Percentiles rank a stretch among this genome's conserved stretches.
Evolutionary conservation across 257 asterid species (phyloP).

Genomic region (Nemophila menziesii): DNA sequence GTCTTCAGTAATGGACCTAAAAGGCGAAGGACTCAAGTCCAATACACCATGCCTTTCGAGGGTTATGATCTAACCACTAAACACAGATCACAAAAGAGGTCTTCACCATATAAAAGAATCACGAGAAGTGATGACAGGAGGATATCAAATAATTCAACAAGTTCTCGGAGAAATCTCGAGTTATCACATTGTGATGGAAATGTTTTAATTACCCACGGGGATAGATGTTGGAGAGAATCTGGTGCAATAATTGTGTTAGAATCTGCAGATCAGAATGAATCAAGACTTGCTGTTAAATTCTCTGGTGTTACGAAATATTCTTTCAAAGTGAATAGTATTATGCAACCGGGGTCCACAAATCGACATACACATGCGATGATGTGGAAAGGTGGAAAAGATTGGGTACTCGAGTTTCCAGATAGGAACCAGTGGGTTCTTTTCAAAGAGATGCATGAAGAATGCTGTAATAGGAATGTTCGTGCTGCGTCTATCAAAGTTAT

Average conservation of each 20-base stretch:
- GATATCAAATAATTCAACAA: constrained; percentile 42
- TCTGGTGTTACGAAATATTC: constrained; percentile 69
- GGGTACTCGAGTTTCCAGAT: constrained; percentile 90
- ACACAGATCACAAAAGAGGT: constrained; percentile 40
- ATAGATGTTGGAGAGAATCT: constrained; percentile 89
- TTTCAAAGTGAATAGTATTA: constrained; percentile 52
- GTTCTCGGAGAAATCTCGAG: constrained; percentile 50
- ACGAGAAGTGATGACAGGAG: constrained; percentile 83
- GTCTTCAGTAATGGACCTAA: constrained; percentile 81
- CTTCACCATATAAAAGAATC: constrained; percentile 68
- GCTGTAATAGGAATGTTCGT: constrained; percentile 78
- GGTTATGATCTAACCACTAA: constrained; percentile 38
- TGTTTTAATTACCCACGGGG: constrained; percentile 59
- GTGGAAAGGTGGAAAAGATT: constrained; percentile 98
- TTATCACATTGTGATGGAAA: constrained; percentile 53
- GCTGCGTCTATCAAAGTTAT: constrained; percentile 91
- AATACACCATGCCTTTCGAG: constrained; percentile 65
- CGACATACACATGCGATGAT: constrained; percentile 94
- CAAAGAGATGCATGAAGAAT: constrained; percentile 95
- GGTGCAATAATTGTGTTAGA: constrained; percentile 70
- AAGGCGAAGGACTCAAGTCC: constrained; percentile 89
- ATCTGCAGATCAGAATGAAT: constrained; percentile 69
- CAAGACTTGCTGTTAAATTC: constrained; percentile 68
- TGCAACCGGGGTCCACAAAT: constrained; percentile 71
- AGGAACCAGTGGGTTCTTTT: constrained; percentile 85